Evolutionary conservation across 345 rosid species (phyloP).

Genomic region (Camelina neglecta): DNA sequence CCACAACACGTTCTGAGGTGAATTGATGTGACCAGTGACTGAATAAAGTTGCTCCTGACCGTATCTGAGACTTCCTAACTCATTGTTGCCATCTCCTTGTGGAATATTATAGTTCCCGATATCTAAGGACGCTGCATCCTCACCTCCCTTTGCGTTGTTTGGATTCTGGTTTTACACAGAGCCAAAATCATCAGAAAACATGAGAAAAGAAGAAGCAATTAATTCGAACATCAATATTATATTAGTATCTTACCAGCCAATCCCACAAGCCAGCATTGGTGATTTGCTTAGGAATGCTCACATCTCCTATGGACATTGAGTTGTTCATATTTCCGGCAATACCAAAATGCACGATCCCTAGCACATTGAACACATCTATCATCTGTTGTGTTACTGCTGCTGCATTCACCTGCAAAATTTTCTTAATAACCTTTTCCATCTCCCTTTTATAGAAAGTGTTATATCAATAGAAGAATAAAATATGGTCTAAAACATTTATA

Average conservation of each 20-base stretch:
- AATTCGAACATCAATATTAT: background rate
- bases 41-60: conserved; percentile 48
- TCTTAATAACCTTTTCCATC: background rate
- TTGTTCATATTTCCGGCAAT: conserved; percentile 58
- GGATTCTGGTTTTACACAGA: conserved; percentile 44
- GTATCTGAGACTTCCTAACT: conserved; percentile 50
- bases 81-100: conserved; percentile 42
- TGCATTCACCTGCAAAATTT: conserved; percentile 53
- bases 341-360: conserved; percentile 58
- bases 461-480: background rate
- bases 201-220: background rate
- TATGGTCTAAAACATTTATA: no score
- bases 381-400: conserved; percentile 66
- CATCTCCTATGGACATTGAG: conserved; percentile 68
- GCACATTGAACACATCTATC: conserved; percentile 51
- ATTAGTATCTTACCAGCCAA: conserved; percentile 49
- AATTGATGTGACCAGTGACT: conserved; percentile 35
- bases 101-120: conserved; percentile 51
- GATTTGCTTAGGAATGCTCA: conserved; percentile 55
- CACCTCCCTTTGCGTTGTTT: conserved; percentile 31
- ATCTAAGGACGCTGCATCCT: conserved; percentile 42
- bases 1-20: conserved; percentile 48
- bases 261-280: conserved; percentile 61
- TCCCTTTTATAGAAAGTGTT: background rate
- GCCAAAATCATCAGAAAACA: background rate